Evolutionary conservation across 768 basidiomycete genomes (phyloP).

Genomic region (Coprinellus aureogranulatus): DNA sequence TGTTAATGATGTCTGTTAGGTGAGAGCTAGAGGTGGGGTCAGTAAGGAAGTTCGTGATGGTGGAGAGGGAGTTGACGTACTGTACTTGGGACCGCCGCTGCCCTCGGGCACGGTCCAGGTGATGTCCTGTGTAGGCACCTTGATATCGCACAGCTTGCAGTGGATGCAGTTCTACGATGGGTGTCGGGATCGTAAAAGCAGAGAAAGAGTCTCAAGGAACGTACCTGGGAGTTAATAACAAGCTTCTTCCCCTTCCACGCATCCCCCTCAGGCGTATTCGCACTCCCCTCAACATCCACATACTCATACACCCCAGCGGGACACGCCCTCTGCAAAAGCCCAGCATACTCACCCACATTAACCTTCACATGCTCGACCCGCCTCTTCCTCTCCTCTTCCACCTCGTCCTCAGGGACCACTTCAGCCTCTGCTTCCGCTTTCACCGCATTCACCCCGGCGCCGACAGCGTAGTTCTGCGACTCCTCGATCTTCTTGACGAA

Average conservation of each 20-base stretch:
- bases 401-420: conserved; percentile 21
- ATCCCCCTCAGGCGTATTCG: conserved; percentile 19
- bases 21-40: conserved; percentile 3
- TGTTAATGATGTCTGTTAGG: background rate
- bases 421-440: conserved; percentile 23
- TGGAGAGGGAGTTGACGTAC: conserved; percentile 38
- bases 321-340: conserved; percentile 84
- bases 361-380: conserved; percentile 65
- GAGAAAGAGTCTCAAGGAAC: conserved; percentile 20
- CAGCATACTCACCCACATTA: conserved; percentile 81
- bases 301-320: conserved; percentile 98
- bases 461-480: conserved; percentile 23
- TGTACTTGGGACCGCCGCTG: conserved; percentile 94
- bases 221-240: conserved; percentile 95
- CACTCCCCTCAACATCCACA: conserved; percentile 48
- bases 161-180: conserved; percentile 80
- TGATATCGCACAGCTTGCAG: conserved; percentile 95
- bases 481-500: conserved; percentile 23
- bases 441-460: conserved; percentile 29
- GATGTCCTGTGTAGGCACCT: conserved; percentile 95
- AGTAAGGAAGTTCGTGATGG: background rate
- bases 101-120: conserved; percentile 97
- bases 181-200: background rate
- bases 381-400: conserved; percentile 40
- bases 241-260: conserved; percentile 82